Evolutionary conservation across 202 grass and related monocot genomes (phyloP), one percentile per base, ranked within the genome.

Genomic region (Saccharum hybrid): DNA sequence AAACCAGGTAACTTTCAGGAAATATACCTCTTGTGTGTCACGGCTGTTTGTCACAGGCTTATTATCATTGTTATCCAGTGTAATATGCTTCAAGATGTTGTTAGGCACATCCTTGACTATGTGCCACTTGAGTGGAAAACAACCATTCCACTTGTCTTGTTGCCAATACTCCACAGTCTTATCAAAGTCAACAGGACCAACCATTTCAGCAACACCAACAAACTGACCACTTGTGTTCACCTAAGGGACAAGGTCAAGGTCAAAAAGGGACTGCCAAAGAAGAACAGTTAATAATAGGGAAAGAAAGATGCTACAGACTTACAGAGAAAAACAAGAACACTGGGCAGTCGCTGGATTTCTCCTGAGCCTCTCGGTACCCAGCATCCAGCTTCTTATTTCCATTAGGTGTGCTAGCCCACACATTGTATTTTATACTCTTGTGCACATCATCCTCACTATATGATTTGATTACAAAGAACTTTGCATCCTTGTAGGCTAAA

Each of bases 361-460:
- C 90, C 77, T 91, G 90, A 60, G 95, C 88, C 73, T 98, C 95
- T 65, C 45, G 85, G 65, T 90, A 98, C 65, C 85, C 95, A 79
- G 88, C 85, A 94, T 98, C 95, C 67, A 97, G 80, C 74, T 97
- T 97, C 95, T 97, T 97, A 86, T 94, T 98, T 72, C 95, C 95
- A 81, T 93, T 98, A 66, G 92, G 95, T 40, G 95, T 98, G 84
- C 95, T 98, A 43, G 92, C 86, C 95, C 92, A 94, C 4, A 93
- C 95, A 77, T 91, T 90, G 59, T 98, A 94, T 82, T 98, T 94
- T 72, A 98, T 91, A 79, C 95, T 93, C 83, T 94, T 94, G 82
- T 98, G 95, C 66, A 98, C 90, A 90, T 98, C 92, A 90, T 98
- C 95, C 90, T 98, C 95, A 7, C 92, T 94, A 75, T 98, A 98